Conservation (phyloP, 768 basidiomycete genomes). For the Krasilnikovozyma curviuscula region DNA sequence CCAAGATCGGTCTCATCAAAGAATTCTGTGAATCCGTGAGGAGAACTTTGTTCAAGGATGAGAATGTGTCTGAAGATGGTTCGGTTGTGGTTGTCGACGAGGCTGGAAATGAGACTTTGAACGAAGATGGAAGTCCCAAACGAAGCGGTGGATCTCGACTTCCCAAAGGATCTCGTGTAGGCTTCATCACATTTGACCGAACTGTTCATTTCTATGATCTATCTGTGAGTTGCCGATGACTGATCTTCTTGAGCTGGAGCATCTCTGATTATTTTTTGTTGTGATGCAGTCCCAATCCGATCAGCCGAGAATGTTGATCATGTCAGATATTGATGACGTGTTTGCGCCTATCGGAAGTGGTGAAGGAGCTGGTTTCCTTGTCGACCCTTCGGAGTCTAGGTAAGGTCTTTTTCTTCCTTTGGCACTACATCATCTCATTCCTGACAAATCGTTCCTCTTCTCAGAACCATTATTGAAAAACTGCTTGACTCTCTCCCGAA, state of each 20-base stretch:
- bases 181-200: constrained; percentile 63
- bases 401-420: constrained; percentile 26
- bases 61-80: constrained; percentile 28
- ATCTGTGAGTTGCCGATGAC: constrained; percentile 31
- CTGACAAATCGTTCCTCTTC: not conserved
- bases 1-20: constrained; percentile 47
- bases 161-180: constrained; percentile 31
- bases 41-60: constrained; percentile 38
- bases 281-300: constrained; percentile 30
- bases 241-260: not conserved
- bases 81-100: constrained; percentile 16
- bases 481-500: constrained; percentile 47
- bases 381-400: constrained; percentile 51
- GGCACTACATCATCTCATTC: not conserved
- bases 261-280: not conserved
- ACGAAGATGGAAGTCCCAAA: constrained; percentile 12
- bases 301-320: constrained; percentile 49
- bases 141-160: constrained; percentile 13
- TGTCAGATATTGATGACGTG: constrained; percentile 79
- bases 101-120: constrained; percentile 25
- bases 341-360: constrained; percentile 47
- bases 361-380: constrained; percentile 45
- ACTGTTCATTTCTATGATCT: constrained; percentile 75
- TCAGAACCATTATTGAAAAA: constrained; percentile 43
- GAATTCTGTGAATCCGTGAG: constrained; percentile 46